Conservation (phyloP, 495 filamentous ascomycete genomes). For the Penicillium macrosclerotiorum region DNA sequence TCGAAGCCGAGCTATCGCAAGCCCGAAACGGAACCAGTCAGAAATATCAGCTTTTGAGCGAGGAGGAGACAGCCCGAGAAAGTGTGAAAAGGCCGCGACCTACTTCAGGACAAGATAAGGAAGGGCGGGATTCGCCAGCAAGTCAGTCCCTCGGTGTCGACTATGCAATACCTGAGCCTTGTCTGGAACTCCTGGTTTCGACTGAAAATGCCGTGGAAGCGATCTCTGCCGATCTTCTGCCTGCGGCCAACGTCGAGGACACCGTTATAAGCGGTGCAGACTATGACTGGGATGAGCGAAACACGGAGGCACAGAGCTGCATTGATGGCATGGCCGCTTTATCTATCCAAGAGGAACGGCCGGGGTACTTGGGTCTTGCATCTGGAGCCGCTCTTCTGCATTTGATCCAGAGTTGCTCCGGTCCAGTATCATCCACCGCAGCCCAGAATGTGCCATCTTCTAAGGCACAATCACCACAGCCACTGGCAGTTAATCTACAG, state of each 20-base stretch:
- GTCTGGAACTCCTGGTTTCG: constrained; percentile 1
- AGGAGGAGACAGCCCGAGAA: not conserved
- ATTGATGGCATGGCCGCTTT: constrained; percentile 4
- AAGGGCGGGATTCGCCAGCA: not conserved
- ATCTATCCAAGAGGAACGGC: constrained; percentile 4
- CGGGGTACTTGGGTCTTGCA: constrained; percentile 2
- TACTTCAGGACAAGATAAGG: too few species aligned
- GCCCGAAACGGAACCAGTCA: constrained; percentile 1
- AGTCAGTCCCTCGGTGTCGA: not conserved
- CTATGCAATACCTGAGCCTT: not conserved
- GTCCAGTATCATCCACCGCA: not conserved
- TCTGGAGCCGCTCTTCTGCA: constrained; percentile 1
- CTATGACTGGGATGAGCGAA: constrained; percentile 7
- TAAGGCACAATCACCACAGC: not conserved
- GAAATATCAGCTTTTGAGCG: not conserved
- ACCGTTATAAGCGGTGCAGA: not conserved
- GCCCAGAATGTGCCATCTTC: not conserved
- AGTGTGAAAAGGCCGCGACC: not conserved
- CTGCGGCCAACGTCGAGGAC: not conserved
- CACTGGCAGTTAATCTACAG: not conserved
- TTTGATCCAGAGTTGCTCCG: constrained; percentile 2
- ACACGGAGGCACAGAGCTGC: constrained; percentile 7
- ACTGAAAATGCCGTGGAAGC: not conserved
- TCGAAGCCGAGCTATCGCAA: not conserved
- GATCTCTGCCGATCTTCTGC: not conserved